phyloP scores from a whole-genome alignment of 2,329 filamentous ascomycete species.

The Stachybotrys echinatus region DNA sequence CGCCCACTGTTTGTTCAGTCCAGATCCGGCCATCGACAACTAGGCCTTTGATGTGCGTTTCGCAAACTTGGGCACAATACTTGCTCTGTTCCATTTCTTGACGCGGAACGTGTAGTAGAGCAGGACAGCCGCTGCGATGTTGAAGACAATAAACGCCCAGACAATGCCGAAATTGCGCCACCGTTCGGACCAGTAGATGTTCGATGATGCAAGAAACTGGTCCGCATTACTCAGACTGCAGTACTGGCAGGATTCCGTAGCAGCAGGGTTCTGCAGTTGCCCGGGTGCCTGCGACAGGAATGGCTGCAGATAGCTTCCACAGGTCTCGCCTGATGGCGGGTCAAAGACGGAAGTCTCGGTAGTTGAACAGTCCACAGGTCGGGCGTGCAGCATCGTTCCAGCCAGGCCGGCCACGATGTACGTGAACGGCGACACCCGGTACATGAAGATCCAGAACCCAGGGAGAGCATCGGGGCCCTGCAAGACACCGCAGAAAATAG shows the following conservation, averaged over 20 bases:
- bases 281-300: constrained; percentile 49
- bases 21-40: not conserved
- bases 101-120: constrained; percentile 62
- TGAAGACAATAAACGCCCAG: constrained; percentile 62
- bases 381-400: constrained; percentile 55
- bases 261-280: constrained; percentile 56
- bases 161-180: constrained; percentile 70
- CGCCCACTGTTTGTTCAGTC: no score
- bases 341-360: constrained; percentile 60
- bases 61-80: not conserved
- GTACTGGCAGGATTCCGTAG: constrained; percentile 56
- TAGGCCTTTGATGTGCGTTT: not conserved
- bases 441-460: constrained; percentile 74
- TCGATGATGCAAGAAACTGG: constrained; percentile 45
- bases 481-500: constrained; percentile 61
- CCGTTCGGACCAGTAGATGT: constrained; percentile 45
- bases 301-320: constrained; percentile 54
- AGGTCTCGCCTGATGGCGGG: constrained; percentile 57
- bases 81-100: constrained; percentile 21
- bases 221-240: constrained; percentile 60
- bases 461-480: constrained; percentile 54
- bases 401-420: constrained; percentile 67
- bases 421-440: constrained; percentile 60
- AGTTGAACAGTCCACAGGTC: constrained; percentile 44
- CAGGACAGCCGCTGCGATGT: constrained; percentile 51